These are phyloP conservation scores for Psophocarpus tetragonolobus DNA, from an alignment of 306 rosid genomes.

Conservation along the genomic window DNA sequence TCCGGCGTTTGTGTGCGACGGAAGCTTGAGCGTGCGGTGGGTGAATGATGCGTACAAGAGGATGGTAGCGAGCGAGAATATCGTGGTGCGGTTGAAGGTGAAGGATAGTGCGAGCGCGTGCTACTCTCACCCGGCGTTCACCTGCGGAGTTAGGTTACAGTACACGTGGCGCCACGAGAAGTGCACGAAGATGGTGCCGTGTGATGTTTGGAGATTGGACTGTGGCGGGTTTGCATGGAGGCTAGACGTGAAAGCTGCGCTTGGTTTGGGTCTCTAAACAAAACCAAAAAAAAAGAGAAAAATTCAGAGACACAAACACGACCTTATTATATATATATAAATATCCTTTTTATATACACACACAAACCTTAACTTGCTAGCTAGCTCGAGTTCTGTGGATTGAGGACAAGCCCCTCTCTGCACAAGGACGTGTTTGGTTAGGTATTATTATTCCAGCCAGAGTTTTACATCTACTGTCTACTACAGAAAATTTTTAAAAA, in stretches of 20 bases:
- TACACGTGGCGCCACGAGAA: constrained; percentile 54
- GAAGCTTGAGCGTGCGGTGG: constrained; percentile 65
- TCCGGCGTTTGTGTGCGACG: constrained; percentile 80
- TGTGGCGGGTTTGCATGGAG: constrained; percentile 74
- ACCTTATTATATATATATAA: neutral
- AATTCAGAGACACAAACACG: neutral
- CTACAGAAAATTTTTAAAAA: constrained; percentile 13
- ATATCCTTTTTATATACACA: neutral
- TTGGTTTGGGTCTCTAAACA: constrained; percentile 60
- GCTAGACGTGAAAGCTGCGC: constrained; percentile 74
- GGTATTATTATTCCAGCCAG: constrained; percentile 35
- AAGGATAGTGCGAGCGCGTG: constrained; percentile 35
- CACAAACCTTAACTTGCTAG: neutral
- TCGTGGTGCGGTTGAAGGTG: constrained; percentile 45
- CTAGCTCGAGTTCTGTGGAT: constrained; percentile 1
- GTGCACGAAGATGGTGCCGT: constrained; percentile 65
- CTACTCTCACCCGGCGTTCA: constrained; percentile 41
- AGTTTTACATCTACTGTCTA: constrained; percentile 1
- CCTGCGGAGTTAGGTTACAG: constrained; percentile 61
- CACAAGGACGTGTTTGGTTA: constrained; percentile 22
- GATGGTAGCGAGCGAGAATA: constrained; percentile 55
- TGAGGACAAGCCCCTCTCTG: constrained; percentile 30
- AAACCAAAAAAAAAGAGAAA: neutral
- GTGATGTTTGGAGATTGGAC: constrained; percentile 77
- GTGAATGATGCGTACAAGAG: constrained; percentile 66